Base-by-base conservation (phyloP, 2,329 filamentous ascomycete genomes). In the Alternaria burnsii region DNA sequence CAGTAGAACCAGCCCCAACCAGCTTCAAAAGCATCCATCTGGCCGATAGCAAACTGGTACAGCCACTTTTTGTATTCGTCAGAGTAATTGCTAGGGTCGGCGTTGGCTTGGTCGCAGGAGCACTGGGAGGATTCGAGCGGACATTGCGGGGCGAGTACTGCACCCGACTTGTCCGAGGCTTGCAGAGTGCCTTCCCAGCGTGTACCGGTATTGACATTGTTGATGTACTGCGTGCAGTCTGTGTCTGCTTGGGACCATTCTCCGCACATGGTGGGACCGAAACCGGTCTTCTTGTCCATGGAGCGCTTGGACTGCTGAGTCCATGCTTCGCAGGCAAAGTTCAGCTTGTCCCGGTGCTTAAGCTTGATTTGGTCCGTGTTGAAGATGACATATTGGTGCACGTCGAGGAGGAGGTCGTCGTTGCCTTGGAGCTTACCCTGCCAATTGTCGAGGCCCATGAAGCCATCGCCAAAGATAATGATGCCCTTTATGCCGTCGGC, bases 1-100 rank as follows among this genome's bases (percentile, higher is more conserved):
- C 95, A 99, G 81, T 99, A 99, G 82, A 97, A 97, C 95, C 95
- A 99, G 50, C 95, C 95, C 90, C 91, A 95, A 6, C 92, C 93
- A 65, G 90, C 89, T 79, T 98, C 94, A 74, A 98, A 99, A 60
- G 89, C 92, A 70, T 90, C 85, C 92, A 99, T 99, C 82, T 99
- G 95, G 55, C 94, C 95, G 80, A 97, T 90, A 6, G 95, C 95
- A 80, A 98, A 98, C 80, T 91, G 92, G 66, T 87, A 86, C 64
- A 99, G 83, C 80, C 94, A 98, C 68, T 88, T 82, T 81, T 95
- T 97, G 81, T 99, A 99, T 5, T 82, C 81, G 59, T 83, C 82
- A 38, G 86, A 88, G 82, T 94, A 98, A 4, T 80, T 75, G 18
- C 82, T 80, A 0, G 91, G 85, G 71, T 91, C 88, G 1, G 90